phyloP scores from a whole-genome alignment of 2,329 filamentous ascomycete genomes.

The Aureobasidium vineae region DNA sequence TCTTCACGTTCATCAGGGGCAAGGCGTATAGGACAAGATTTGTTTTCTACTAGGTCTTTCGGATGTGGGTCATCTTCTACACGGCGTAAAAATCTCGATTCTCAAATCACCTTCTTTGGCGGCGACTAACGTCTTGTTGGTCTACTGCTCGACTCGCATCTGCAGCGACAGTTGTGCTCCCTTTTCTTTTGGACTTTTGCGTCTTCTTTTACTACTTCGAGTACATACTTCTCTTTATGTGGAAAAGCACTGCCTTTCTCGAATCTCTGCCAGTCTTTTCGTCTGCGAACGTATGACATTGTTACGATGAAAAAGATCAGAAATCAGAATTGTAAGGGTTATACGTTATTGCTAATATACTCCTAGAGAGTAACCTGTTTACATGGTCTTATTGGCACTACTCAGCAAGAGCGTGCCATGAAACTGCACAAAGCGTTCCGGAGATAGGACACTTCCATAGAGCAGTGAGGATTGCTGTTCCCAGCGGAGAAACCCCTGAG shows the following conservation, averaged over 20 bases:
- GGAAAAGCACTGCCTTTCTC: neutral
- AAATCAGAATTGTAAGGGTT: too few species aligned
- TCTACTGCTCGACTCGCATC: neutral
- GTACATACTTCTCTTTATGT: conserved; percentile 15
- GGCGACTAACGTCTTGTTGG: conserved; percentile 5
- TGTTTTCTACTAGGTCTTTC: neutral
- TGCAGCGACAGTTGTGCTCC: neutral
- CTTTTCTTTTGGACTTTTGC: neutral
- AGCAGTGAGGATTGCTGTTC: too few species aligned
- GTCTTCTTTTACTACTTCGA: neutral
- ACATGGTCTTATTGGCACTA: too few species aligned
- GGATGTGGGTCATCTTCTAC: neutral
- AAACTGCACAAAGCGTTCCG: too few species aligned
- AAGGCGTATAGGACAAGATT: conserved; percentile 3
- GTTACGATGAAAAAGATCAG: too few species aligned
- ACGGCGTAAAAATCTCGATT: neutral
- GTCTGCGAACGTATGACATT: too few species aligned
- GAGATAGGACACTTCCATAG: too few species aligned
- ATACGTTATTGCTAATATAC: too few species aligned
- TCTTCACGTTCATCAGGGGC: conserved; percentile 9
- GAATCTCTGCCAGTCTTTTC: neutral
- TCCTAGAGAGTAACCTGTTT: too few species aligned
- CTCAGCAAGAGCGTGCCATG: too few species aligned
- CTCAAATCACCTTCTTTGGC: neutral
- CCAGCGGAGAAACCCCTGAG: too few species aligned